A percentile compares a stretch with the other conserved stretches of the same genome.
Conservation (phyloP, 1,139 yeast species). For the Yamadazyma sp. region DNA sequence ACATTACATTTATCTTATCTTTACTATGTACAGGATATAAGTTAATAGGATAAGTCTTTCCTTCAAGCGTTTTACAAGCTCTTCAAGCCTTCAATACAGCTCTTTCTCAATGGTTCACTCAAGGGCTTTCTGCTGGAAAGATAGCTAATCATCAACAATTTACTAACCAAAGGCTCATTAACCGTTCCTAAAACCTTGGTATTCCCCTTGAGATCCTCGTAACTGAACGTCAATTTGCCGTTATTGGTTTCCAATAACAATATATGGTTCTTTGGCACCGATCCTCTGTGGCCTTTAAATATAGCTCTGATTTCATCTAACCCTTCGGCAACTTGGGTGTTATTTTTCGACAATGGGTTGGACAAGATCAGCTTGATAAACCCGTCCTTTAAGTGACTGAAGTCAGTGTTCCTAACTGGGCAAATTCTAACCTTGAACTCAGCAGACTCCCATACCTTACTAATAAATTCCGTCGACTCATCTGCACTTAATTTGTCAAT, state of each 20-base stretch:
- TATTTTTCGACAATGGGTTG: conserved; percentile 45
- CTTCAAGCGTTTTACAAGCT: no score
- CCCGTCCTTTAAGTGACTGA: conserved; percentile 86
- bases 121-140: conserved; percentile 63
- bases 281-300: conserved; percentile 51
- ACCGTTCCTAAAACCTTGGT: conserved; percentile 47
- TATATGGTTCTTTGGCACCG: conserved; percentile 65
- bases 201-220: conserved; percentile 33
- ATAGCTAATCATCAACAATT: conserved; percentile 59
- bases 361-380: conserved; percentile 73
- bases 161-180: conserved; percentile 48
- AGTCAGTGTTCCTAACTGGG: conserved; percentile 88
- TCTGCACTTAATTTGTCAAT: conserved; percentile 28
- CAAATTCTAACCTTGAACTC: conserved; percentile 69
- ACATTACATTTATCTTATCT: no score
- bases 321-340: conserved; percentile 47
- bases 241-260: conserved; percentile 45
- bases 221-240: conserved; percentile 49
- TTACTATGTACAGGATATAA: no score
- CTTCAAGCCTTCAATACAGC: conserved; percentile 31
- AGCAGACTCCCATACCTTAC: conserved; percentile 9
- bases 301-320: conserved; percentile 54
- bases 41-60: no score
- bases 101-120: conserved; percentile 39
- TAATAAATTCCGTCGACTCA: conserved; percentile 49